Evolutionary conservation across 2,329 filamentous ascomycete genomes (phyloP).

Genomic region (Dryadomyces quercivorus): DNA sequence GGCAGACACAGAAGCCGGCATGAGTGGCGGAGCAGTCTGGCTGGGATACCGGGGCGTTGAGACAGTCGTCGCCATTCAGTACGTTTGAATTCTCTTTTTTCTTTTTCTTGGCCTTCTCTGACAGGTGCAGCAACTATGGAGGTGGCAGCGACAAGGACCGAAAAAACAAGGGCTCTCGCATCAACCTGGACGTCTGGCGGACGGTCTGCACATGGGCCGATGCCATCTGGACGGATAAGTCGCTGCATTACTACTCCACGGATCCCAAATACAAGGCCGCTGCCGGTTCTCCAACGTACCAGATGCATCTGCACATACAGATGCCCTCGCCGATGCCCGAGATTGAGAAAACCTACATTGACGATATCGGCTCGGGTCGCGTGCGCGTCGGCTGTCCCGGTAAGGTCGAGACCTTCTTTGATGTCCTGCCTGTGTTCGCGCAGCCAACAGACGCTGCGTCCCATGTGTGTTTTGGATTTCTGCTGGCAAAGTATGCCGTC

Average conservation of each 20-base stretch:
- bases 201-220: background rate
- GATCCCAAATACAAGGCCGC: background rate
- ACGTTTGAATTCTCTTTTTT: background rate
- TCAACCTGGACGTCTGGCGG: background rate
- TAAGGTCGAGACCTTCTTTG: background rate
- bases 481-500: background rate
- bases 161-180: background rate
- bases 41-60: background rate
- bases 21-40: background rate
- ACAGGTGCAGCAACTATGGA: background rate
- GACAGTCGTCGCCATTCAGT: background rate
- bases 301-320: background rate
- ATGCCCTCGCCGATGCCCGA: background rate
- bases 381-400: background rate
- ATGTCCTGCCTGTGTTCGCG: background rate
- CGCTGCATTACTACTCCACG: background rate
- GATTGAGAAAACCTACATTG: background rate
- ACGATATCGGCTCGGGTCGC: background rate
- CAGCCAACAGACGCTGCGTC: background rate
- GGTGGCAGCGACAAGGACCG: background rate
- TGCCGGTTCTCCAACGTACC: background rate
- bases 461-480: background rate
- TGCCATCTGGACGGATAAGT: background rate
- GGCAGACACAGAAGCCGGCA: background rate
- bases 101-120: background rate